Evolutionary conservation across 1,139 yeast genomes (phyloP), one percentile per base, ranked within the genome.

Genomic region (Debaryomycetaceae sp.): DNA sequence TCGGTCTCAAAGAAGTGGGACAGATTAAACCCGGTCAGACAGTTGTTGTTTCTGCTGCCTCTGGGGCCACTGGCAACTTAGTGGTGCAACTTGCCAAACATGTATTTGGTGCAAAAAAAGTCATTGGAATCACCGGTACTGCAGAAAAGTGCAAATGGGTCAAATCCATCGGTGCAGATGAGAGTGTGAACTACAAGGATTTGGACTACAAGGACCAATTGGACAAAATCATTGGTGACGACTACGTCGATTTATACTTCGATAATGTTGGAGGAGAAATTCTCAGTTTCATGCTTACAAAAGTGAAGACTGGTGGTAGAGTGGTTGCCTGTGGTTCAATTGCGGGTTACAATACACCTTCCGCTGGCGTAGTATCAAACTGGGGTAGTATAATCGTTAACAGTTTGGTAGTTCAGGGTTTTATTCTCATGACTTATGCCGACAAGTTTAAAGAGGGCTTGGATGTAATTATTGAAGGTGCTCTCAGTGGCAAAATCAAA

Each of bases 241-340:
- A 64, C 31, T 61, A 58, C 45, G 68, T 72, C 37, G 81, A 79
- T 48, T 64, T 65, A 28, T 78, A 70, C 54, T 73, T 67, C 44
- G 86, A 79, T 53, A 78, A 78, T 44, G 87, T 82, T 36, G 88
- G 88, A 38, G 88, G 88, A 17, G 69, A 70, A 37, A 68, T 78
- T 24, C 67, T 82, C 50, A 79, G 76, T 47, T 58, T 64, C 22
- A 72, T 75, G 42, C 57, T 79, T 42, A 48, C 57, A 4, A 59
- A 67, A 40, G 50, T 74, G 48, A 74, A 69, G 44, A 51, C 50
- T n/a, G 56, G 52, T 37, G 82, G 80, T 35, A 62, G 58, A 13
- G 62, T 82, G 37, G 56, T 79, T 44, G 81, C 80, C 22, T 79
- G 86, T 63, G 88, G 87, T 41, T 71, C 82, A 3, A 78, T 82